These are phyloP conservation scores for Dioscorea alata DNA, from an alignment of 106 monocot genomes.

Conservation along the genomic window DNA sequence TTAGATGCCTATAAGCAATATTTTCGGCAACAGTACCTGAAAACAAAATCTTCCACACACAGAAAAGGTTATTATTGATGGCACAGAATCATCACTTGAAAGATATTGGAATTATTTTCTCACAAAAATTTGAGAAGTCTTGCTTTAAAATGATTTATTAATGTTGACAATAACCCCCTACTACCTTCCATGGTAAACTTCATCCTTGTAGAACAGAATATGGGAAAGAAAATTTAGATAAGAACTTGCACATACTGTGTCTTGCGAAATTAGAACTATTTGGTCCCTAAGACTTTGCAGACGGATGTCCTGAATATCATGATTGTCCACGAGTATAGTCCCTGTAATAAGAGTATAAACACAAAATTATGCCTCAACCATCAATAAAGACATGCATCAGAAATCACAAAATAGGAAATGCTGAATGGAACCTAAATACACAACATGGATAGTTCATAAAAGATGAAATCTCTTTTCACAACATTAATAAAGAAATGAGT, in stretches of 20 bases:
- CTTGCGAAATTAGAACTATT: conserved; percentile 71
- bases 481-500: conserved; percentile 3
- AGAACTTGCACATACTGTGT: conserved; percentile 44
- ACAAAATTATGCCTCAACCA: background rate
- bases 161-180: too few species aligned
- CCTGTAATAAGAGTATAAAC: conserved; percentile 26
- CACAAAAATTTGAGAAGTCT: background rate
- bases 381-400: too few species aligned
- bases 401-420: too few species aligned
- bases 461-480: too few species aligned
- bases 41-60: conserved; percentile 50
- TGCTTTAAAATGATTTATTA: too few species aligned
- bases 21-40: conserved; percentile 86
- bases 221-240: background rate
- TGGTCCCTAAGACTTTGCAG: conserved; percentile 64
- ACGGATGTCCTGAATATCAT: conserved; percentile 49
- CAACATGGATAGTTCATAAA: too few species aligned
- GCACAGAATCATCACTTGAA: background rate
- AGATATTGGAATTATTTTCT: background rate
- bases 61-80: background rate
- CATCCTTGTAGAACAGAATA: background rate
- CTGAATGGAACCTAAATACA: too few species aligned
- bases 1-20: conserved; percentile 63
- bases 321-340: conserved; percentile 56
- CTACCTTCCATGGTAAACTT: background rate